Evolutionary conservation across 2,329 filamentous ascomycete genomes (phyloP), one percentile per base, ranked within the genome.

Genomic region (Byssochlamys sp.): DNA sequence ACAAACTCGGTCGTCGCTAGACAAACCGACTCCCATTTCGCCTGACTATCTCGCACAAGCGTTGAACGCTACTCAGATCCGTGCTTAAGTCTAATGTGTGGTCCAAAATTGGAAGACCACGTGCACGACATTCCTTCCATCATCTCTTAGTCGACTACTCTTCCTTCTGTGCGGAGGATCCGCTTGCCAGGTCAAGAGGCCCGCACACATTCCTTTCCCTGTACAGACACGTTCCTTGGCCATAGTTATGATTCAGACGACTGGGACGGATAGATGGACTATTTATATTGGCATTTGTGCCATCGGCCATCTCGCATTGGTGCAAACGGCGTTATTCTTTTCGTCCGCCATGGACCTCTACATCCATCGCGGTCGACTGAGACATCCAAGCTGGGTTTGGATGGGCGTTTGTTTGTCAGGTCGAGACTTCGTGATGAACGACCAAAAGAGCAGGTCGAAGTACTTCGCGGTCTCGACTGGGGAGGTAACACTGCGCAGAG

Each of bases 41-140:
- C 69, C 72, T 7, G 68, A 73, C 5, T 69, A 73, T 60, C 63
- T 74, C 62, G 61, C 66, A 28, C 67, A 69, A 56, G 72, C 72
- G 59, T 67, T 74, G 67, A 67, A 65, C 62, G 69, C 71, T 55
- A 66, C 73, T 54, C 68, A 69, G 59, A 65, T 73, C 56, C 70
- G 65, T 62, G 62, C 59, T 35, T 67, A 59, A 60, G n/a, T 33
- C n/a, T n/a, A 53, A 53, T 29, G 5, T 4, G 25, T 12, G 6
- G 54, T 29, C 10, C 27, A 24, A 48, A 11, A 7, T 24, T 10
- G n/a, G 29, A 33, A 50, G 10, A 48, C 39, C 25, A 50, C 54
- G 29, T 49, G 35, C 27, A 55, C 54, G 5, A 31, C n/a, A 51
- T 51, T 51, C 49, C 49, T 51, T 6, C 19, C 4, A 45, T 39